These are phyloP conservation scores for Fusarium drepaniforme DNA, from an alignment of 2,329 filamentous ascomycete genomes.

Conservation along the genomic window DNA sequence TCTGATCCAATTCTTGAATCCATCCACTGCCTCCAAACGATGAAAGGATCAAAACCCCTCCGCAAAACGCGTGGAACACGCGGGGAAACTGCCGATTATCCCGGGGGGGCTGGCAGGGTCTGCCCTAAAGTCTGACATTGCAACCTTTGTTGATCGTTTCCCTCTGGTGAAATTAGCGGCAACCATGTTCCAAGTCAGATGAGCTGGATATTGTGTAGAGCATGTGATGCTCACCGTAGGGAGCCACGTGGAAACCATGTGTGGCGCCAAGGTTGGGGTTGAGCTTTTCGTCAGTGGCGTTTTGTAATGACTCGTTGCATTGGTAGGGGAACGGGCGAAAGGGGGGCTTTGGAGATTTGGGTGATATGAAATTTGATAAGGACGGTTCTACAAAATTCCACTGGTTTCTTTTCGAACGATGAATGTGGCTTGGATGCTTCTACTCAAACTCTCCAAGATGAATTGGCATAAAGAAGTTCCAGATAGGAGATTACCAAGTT, in stretches of 20 bases:
- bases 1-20: neutral
- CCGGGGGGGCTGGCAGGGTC: neutral
- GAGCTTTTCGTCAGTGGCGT: neutral
- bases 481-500: neutral
- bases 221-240: neutral
- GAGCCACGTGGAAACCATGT: neutral
- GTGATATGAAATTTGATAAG: neutral
- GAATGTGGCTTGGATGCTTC: neutral
- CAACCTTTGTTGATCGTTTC: neutral
- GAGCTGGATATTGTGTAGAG: neutral
- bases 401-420: neutral
- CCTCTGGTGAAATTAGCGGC: neutral
- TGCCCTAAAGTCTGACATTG: slow-evolving; percentile 1
- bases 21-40: neutral
- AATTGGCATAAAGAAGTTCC: neutral
- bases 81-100: neutral
- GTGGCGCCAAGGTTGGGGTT: neutral
- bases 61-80: neutral
- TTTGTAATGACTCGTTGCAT: neutral
- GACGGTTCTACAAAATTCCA: neutral
- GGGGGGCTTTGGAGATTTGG: neutral
- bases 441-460: neutral
- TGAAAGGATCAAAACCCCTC: neutral
- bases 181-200: neutral
- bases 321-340: neutral